Evolutionary conservation across 768 basidiomycete genomes (phyloP).

Genomic region (Tephrocybe sp.): DNA sequence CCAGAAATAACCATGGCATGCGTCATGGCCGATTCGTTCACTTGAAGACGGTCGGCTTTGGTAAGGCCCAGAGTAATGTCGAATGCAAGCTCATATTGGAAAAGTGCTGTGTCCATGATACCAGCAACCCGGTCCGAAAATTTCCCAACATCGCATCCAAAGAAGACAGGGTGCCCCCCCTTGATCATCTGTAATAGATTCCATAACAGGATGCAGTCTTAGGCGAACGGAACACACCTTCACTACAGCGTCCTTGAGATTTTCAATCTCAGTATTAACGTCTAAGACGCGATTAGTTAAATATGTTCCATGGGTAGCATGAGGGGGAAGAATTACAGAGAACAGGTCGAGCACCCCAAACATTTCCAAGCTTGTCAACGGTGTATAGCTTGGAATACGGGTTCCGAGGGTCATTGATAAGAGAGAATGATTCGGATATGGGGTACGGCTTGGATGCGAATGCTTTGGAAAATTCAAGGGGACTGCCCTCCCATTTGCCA

Average conservation of each 20-base stretch:
- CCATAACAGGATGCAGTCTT: neutral
- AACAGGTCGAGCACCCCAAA: constrained; percentile 84
- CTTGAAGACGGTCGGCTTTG: constrained; percentile 82
- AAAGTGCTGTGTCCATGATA: constrained; percentile 84
- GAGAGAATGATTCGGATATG: constrained; percentile 77
- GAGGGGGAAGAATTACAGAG: constrained; percentile 57
- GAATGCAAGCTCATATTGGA: constrained; percentile 87
- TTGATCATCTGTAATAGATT: constrained; percentile 57
- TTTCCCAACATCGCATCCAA: constrained; percentile 95
- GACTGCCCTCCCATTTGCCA: constrained; percentile 75
- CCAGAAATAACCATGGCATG: constrained; percentile 95
- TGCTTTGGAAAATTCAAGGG: constrained; percentile 72
- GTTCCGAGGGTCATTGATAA: constrained; percentile 95
- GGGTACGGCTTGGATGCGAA: constrained; percentile 57
- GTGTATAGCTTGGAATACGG: constrained; percentile 80
- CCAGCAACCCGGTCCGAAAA: constrained; percentile 69
- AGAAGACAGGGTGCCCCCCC: constrained; percentile 88
- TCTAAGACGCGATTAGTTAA: constrained; percentile 42
- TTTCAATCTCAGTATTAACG: constrained; percentile 83
- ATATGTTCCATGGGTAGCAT: too few species aligned
- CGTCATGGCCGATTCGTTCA: constrained; percentile 87
- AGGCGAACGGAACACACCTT: constrained; percentile 38
- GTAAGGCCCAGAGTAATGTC: constrained; percentile 75
- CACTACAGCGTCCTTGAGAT: constrained; percentile 79
- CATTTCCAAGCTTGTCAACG: constrained; percentile 88